Percentiles rank a stretch among this genome's conserved stretches.
Evolutionary conservation across 371 early-diverging fungal species (phyloP).

Genomic region (Zychaea mexicana): DNA sequence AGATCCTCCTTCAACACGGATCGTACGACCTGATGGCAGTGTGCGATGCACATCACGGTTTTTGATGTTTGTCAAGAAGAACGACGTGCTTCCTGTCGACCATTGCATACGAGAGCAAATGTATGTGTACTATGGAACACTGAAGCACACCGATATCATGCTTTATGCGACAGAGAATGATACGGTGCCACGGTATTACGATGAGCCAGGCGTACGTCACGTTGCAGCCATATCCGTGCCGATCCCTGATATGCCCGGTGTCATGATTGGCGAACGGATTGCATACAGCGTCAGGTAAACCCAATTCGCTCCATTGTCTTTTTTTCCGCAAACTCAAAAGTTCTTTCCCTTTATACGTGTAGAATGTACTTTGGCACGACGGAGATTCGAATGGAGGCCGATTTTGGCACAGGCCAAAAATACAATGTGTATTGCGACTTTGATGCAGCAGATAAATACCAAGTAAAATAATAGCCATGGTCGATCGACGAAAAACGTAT

Average conservation of each 20-base stretch:
- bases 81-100: conserved; percentile 40
- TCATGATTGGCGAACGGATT: conserved; percentile 36
- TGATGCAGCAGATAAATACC: conserved; percentile 29
- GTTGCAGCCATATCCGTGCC: conserved; percentile 49
- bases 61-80: conserved; percentile 42
- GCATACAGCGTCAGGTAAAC: conserved; percentile 44
- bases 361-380: conserved; percentile 56
- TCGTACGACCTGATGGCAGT: conserved; percentile 47
- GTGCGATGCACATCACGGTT: conserved; percentile 48
- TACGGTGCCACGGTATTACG: conserved; percentile 38
- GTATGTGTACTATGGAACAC: conserved; percentile 52
- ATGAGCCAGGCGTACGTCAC: conserved; percentile 38
- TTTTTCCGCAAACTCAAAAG: neutral
- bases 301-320: neutral
- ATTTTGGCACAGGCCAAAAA: conserved; percentile 42
- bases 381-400: conserved; percentile 52
- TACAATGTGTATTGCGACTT: conserved; percentile 43
- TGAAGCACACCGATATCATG: conserved; percentile 45
- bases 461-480: neutral
- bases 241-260: conserved; percentile 36
- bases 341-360: neutral
- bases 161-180: conserved; percentile 46
- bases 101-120: conserved; percentile 47
- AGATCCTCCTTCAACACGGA: conserved; percentile 35
- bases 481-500: no score